A percentile compares a stretch with the other conserved stretches of the same genome.
phyloP scores from a whole-genome alignment of 106 monocot genomes.

The Platanthera guangdongensis region DNA sequence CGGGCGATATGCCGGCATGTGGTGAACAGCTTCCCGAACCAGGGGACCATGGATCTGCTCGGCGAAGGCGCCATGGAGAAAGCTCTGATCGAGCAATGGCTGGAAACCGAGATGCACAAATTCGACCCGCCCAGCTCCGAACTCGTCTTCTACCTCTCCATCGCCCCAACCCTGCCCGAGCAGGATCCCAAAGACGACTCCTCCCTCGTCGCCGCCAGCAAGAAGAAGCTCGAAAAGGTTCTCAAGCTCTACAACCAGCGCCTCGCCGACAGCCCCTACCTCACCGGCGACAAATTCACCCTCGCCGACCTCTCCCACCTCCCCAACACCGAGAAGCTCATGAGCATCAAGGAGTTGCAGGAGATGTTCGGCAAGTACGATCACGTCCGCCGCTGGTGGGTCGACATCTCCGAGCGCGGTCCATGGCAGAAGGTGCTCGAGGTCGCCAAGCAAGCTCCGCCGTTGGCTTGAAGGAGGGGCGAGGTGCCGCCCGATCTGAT shows the following conservation, averaged over 20 bases:
- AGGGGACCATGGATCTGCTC: conserved; percentile 14
- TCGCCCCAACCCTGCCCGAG: conserved; percentile 12
- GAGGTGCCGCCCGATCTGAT: not conserved
- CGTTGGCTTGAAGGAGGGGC: not conserved
- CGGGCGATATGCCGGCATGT: conserved; percentile 35
- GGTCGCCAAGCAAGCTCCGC: conserved; percentile 23
- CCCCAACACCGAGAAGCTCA: conserved; percentile 41
- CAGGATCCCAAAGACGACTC: not conserved
- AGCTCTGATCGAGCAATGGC: conserved; percentile 46
- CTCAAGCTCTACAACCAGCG: conserved; percentile 41
- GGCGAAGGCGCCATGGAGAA: conserved; percentile 23
- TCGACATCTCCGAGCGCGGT: conserved; percentile 30
- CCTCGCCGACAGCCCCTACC: conserved; percentile 28
- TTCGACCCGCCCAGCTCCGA: conserved; percentile 32
- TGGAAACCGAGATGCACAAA: conserved; percentile 32
- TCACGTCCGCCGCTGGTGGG: conserved; percentile 57
- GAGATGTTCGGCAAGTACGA: conserved; percentile 22
- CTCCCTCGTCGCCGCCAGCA: conserved; percentile 9
- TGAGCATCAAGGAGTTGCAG: conserved; percentile 5
- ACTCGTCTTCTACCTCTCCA: conserved; percentile 40
- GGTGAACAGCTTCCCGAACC: conserved; percentile 15
- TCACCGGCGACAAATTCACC: conserved; percentile 47
- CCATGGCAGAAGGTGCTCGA: conserved; percentile 58
- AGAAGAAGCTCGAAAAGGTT: conserved; percentile 24
- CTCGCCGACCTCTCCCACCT: conserved; percentile 64